These are phyloP conservation scores for Zoysia japonica DNA, from an alignment of 176 grass and related monocot species.

Conservation along the genomic window DNA sequence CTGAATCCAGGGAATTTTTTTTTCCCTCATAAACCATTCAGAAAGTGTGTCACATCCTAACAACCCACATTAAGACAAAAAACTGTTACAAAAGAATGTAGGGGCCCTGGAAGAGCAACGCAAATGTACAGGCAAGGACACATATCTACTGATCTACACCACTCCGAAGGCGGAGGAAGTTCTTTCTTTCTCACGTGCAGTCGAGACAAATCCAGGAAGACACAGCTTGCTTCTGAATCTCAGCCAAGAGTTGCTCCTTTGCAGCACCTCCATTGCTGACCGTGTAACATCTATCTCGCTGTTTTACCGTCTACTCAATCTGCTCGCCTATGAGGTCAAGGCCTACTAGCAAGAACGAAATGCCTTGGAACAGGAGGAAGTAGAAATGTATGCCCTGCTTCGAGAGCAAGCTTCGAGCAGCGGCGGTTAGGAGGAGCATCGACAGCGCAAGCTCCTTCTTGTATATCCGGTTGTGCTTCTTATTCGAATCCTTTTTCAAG, in stretches of 20 bases:
- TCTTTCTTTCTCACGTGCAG: conserved; percentile 9
- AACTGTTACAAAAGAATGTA: conserved; percentile 63
- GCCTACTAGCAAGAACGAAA: conserved; percentile 92
- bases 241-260: conserved; percentile 32
- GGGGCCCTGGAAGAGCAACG: conserved; percentile 30
- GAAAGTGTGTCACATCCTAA: conserved; percentile 27
- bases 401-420: conserved; percentile 83
- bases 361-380: conserved; percentile 96
- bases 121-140: conserved; percentile 35
- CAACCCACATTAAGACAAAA: conserved; percentile 40
- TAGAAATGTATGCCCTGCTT: conserved; percentile 99
- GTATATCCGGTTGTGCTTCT: conserved; percentile 99
- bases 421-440: conserved; percentile 74
- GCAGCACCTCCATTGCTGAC: neutral
- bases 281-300: conserved; percentile 34
- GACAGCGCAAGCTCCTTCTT: conserved; percentile 90
- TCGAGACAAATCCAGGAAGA: conserved; percentile 17
- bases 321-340: conserved; percentile 99
- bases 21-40: conserved; percentile 13
- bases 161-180: neutral
- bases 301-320: conserved; percentile 60
- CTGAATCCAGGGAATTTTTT: neutral
- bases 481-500: conserved; percentile 49
- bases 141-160: conserved; percentile 44
- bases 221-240: conserved; percentile 25